Evolutionary conservation across 768 basidiomycete genomes (phyloP), one percentile per base, ranked within the genome.

Genomic region (Lyophyllum atratum): DNA sequence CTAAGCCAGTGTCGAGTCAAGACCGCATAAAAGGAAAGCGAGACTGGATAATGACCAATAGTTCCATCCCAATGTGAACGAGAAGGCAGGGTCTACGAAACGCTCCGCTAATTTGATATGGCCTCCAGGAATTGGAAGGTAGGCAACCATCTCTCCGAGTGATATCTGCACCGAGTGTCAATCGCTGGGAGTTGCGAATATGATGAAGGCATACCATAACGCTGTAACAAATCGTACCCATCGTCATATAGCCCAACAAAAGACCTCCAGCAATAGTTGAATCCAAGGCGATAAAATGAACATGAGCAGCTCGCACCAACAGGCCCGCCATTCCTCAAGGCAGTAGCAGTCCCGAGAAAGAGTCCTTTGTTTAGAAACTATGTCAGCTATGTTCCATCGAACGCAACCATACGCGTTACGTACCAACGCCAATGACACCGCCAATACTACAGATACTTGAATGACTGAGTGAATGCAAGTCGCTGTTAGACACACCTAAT

Each of bases 61-160:
- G 58, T 80, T 81, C 79, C 78, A 81, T 33, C 80, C 80, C 80
- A 81, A 77, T 0, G 79, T 73, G 57, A 82, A 80, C 2, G 89
- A 88, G 57, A 90, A 75, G 1, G 89, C 87, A 15, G 84, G 87
- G 58, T 91, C 83, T 10, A 93, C 86, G 64, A 93, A 94, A 29
- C 92, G 88, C 68, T 88, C 91, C 0, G 92, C 86, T 15, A 93
- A 73, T 58, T 79, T 90, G 70, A 93, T 92, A 63, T 92, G 90
- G 2, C 83, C 92, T 55, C 92, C 92, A 25, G 89, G 80, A 49
- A 93, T 79, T 0, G 92, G 92, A 5, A 93, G 79, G 69, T 79
- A 93, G 0, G 90, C 84, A 45, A 93, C 67, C 91, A 90, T 89
- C 73, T 89, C 87, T 7, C 86, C 84, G 1, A 91, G 75, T 3